These are phyloP conservation scores for Nicotiana undulata DNA, from an alignment of 257 asterid species.

Conservation along the genomic window DNA sequence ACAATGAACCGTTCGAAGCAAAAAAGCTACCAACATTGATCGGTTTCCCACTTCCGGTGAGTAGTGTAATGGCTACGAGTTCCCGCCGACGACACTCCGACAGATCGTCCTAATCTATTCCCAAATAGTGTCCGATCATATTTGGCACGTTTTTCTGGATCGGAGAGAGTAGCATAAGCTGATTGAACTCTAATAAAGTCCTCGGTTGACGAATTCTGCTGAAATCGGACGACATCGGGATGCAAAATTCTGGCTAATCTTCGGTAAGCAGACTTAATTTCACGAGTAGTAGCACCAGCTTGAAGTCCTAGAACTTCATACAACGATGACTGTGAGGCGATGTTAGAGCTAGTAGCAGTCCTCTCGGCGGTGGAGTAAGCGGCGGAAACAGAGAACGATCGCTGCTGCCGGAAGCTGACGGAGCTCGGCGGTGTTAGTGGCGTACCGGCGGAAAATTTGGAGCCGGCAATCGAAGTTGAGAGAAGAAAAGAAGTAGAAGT, in stretches of 20 bases:
- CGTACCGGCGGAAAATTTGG: slow-evolving; percentile 10
- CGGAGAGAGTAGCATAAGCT: slow-evolving; percentile 72
- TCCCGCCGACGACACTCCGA: slow-evolving; percentile 9
- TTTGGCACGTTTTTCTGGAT: slow-evolving; percentile 60
- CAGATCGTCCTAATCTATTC: slow-evolving; percentile 15
- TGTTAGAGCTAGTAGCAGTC: neutral
- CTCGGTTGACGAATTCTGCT: slow-evolving; percentile 20
- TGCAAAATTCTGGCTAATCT: slow-evolving; percentile 22
- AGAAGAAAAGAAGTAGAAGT: slow-evolving; percentile 20
- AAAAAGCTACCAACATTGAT: slow-evolving; percentile 69
- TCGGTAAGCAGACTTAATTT: slow-evolving; percentile 27
- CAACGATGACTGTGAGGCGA: slow-evolving; percentile 26
- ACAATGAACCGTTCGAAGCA: neutral
- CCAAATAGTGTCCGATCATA: slow-evolving; percentile 45
- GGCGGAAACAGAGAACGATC: slow-evolving; percentile 27
- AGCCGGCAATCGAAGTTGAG: slow-evolving; percentile 12
- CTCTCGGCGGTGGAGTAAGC: slow-evolving; percentile 33
- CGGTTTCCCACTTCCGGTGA: slow-evolving; percentile 76
- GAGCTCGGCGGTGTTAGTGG: neutral
- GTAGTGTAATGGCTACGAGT: slow-evolving; percentile 16
- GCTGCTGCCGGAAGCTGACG: neutral
- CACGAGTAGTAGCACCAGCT: slow-evolving; percentile 16
- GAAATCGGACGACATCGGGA: slow-evolving; percentile 34
- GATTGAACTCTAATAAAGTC: slow-evolving; percentile 70
- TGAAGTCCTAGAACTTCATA: slow-evolving; percentile 35